Conservation (phyloP, 2,329 filamentous ascomycete species). For the Sporothrix dimorphospora region DNA sequence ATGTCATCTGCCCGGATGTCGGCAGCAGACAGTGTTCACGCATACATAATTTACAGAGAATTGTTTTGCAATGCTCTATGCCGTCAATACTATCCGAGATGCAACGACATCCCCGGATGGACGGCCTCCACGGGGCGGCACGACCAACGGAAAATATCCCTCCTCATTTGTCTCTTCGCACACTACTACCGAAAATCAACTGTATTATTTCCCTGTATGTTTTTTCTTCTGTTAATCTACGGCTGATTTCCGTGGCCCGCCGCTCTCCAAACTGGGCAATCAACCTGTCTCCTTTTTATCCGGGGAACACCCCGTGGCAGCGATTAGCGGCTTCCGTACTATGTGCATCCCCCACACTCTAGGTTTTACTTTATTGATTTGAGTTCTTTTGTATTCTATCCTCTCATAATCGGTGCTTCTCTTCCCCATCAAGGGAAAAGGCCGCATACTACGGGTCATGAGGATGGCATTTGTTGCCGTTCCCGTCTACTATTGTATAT, state of each 20-base stretch:
- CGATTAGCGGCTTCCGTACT: background rate
- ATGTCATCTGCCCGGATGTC: background rate
- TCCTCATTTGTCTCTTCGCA: background rate
- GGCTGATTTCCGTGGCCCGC: conserved; percentile 10
- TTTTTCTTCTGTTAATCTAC: conserved; percentile 7
- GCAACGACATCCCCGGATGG: background rate
- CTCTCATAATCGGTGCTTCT: background rate
- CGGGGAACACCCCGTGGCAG: background rate
- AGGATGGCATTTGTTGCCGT: background rate
- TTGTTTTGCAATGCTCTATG: too few species aligned
- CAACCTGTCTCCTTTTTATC: conserved; percentile 4
- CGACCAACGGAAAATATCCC: background rate
- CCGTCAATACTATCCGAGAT: too few species aligned
- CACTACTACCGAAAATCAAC: conserved; percentile 14
- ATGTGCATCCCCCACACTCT: background rate
- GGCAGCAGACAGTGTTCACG: too few species aligned
- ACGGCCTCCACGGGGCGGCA: background rate
- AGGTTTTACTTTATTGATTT: conserved; percentile 3
- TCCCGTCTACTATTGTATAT: background rate
- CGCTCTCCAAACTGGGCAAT: background rate
- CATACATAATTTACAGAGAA: background rate
- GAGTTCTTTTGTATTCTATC: background rate
- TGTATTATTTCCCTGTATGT: background rate
- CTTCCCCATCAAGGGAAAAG: background rate
- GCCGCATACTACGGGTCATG: background rate